A percentile compares a stretch with the other conserved stretches of the same genome.
Conservation (phyloP, 2,329 filamentous ascomycete genomes). For the Hymenoscyphus infarciens region DNA sequence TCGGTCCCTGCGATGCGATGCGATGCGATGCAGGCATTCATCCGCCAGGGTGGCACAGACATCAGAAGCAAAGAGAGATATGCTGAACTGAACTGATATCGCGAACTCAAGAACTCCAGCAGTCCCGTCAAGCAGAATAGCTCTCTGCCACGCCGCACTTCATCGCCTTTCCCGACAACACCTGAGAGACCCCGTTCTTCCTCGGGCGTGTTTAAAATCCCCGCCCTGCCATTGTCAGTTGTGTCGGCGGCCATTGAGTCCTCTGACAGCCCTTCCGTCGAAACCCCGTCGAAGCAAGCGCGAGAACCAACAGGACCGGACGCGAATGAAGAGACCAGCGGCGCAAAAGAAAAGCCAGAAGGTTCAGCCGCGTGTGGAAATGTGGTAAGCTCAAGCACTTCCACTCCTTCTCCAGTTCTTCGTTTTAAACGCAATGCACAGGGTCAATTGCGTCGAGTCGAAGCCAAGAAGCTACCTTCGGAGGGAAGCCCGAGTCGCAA, state of each 20-base stretch:
- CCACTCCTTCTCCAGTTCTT: not conserved
- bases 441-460: not conserved
- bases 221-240: not conserved
- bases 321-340: not conserved
- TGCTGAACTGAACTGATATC: constrained; percentile 6
- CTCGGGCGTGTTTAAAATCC: not conserved
- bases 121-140: not conserved
- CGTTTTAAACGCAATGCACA: not conserved
- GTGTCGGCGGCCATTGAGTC: not conserved
- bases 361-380: not conserved
- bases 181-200: not conserved
- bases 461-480: not conserved
- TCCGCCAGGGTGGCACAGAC: constrained; percentile 2
- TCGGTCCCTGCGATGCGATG: not conserved
- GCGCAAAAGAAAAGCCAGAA: not conserved
- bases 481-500: not conserved
- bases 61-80: not conserved
- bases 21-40: too few relatives aligned
- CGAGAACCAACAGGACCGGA: not conserved
- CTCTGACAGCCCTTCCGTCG: not conserved
- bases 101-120: not conserved
- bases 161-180: not conserved
- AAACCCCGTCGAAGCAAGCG: not conserved
- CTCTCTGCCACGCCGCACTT: not conserved
- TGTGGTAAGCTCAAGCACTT: not conserved